These are phyloP conservation scores for Malassezia brasiliensis DNA, from an alignment of 1,284 basidiomycete genomes.

Conservation along the genomic window DNA sequence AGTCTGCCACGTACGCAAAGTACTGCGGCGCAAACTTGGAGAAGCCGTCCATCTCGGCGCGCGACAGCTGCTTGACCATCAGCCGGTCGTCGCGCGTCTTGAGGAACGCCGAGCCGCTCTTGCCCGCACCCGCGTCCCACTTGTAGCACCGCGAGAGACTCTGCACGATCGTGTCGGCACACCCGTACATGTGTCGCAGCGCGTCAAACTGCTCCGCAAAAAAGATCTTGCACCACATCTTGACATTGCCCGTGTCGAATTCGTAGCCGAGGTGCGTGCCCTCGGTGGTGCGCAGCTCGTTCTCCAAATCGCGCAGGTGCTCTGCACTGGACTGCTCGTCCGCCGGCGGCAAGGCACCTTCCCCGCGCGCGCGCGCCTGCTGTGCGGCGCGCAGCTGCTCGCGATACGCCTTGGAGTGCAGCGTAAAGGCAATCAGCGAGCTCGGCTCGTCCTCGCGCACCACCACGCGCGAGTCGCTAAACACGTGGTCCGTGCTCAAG, in stretches of 20 bases:
- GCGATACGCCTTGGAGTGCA: constrained; percentile 74
- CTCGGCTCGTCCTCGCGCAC: constrained; percentile 95
- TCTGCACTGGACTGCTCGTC: constrained; percentile 24
- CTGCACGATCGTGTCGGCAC: constrained; percentile 84
- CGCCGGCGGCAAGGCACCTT: constrained; percentile 11
- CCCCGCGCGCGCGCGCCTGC: constrained; percentile 11
- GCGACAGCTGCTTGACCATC: constrained; percentile 91
- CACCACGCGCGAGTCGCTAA: constrained; percentile 76
- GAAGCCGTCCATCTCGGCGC: constrained; percentile 84
- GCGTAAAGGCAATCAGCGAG: constrained; percentile 88
- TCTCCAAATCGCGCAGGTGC: constrained; percentile 55
- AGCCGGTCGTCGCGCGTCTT: constrained; percentile 87
- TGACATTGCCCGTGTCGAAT: constrained; percentile 60
- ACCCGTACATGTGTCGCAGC: constrained; percentile 79
- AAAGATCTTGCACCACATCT: constrained; percentile 81
- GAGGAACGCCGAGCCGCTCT: constrained; percentile 89
- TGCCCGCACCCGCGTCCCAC: constrained; percentile 91
- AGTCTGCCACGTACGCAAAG: constrained; percentile 81
- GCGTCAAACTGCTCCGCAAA: constrained; percentile 97
- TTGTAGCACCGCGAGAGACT: constrained; percentile 87
- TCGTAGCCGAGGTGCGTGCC: constrained; percentile 45
- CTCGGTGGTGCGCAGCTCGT: constrained; percentile 50
- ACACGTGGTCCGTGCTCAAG: constrained; percentile 55
- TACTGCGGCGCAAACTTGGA: constrained; percentile 95
- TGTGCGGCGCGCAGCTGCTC: constrained; percentile 34